Base-by-base conservation (phyloP, 2,329 filamentous ascomycete species). In the Colletotrichum salicis region DNA sequence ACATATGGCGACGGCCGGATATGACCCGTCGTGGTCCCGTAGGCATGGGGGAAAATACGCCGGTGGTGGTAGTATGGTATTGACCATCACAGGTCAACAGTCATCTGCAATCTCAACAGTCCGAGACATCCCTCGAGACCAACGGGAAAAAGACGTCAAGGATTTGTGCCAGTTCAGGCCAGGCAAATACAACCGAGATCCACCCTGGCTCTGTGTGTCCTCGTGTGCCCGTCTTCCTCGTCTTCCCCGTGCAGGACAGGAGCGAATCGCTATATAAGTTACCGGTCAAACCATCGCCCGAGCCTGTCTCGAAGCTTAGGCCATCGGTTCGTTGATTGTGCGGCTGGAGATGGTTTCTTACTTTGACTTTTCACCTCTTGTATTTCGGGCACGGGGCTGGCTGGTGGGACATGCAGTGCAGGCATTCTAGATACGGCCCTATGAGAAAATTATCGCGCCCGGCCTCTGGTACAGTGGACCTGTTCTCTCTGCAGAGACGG, bases 321-420 rank as follows among this genome's bases (percentile, higher is more conserved):
- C 55, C 48, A 65, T 22, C 15, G 19, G 55, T 59, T 70, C 67
- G 60, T 45, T 27, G 37, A 64, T 35, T 11, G 33, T 13, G n/a
- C 24, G 22, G n/a, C 35, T 12, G 22, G 19, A 27, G 13, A 35
- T 29, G 33, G 57, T 19, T 24, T 11, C 27, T 58, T 19, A 48
- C 24, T 48, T 45, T 33, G 24, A 27, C 8, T 11, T 33, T 12
- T 19, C 35, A 6, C 10, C 8, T 45, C 8, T 27, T 33, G n/a
- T 27, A 27, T 27, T 11, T 15, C 19, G 15, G 8, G 11, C 22
- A 24, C 27, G 31, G 19, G 15, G 15, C 62, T 31, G 24, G 24
- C 7, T 27, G n/a, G 31, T 7, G 31, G 31, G 31, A 33, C 10
- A 33, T 33, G 7, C 31, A 11, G 31, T 11, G 8, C 29, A 12